A percentile compares a stretch with the other conserved stretches of the same genome.
Conservation (phyloP, 2,329 filamentous ascomycete species). For the Cryphonectria japonica region DNA sequence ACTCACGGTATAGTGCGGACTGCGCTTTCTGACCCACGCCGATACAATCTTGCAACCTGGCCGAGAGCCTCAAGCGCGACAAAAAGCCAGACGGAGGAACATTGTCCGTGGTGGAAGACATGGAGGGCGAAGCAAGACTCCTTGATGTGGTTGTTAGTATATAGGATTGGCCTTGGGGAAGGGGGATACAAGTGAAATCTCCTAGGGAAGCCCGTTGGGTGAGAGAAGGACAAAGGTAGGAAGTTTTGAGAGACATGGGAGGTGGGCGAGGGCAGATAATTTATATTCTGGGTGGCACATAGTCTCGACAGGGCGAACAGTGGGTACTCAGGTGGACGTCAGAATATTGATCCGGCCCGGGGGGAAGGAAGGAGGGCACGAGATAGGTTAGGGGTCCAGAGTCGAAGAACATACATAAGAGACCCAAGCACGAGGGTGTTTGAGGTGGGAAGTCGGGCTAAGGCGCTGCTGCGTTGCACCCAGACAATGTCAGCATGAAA, state of each 20-base stretch:
- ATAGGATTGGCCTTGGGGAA: neutral
- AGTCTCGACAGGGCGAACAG: neutral
- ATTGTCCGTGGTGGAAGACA: conserved; percentile 14
- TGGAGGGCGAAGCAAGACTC: neutral
- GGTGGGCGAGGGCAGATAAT: neutral
- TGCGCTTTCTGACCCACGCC: neutral
- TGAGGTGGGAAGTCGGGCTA: neutral
- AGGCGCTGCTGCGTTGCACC: neutral
- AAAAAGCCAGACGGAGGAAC: neutral
- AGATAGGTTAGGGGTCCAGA: neutral
- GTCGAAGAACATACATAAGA: neutral
- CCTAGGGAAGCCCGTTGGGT: neutral
- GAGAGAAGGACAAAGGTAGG: neutral
- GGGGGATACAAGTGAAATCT: neutral
- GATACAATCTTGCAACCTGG: neutral
- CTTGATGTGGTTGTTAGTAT: neutral
- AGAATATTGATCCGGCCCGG: conserved; percentile 15
- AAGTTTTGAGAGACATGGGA: neutral
- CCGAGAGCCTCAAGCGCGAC: neutral
- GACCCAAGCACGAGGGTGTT: neutral
- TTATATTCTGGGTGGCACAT: neutral
- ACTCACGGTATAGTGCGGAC: conserved; percentile 12
- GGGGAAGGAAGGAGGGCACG: neutral
- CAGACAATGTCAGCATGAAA: conserved; percentile 5
- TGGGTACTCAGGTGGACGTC: neutral